A percentile compares a stretch with the other conserved stretches of the same genome.
Evolutionary conservation across 164 flowering plant genomes (phyloP).

Genomic region (Chimonanthus salicifolius): DNA sequence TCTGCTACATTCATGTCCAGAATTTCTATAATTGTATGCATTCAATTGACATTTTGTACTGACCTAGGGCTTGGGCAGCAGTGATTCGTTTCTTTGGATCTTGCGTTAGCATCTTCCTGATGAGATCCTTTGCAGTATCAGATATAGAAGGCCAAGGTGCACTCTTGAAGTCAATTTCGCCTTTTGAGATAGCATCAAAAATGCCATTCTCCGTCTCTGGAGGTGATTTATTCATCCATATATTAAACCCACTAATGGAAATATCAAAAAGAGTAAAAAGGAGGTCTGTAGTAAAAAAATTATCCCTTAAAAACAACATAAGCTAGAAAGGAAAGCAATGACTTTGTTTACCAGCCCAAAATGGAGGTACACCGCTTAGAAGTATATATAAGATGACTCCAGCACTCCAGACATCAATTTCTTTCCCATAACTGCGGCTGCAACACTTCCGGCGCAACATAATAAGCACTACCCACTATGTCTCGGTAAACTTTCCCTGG

Average conservation of each 20-base stretch:
- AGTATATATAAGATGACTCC: slow-evolving; percentile 83
- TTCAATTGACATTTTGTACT: slow-evolving; percentile 9
- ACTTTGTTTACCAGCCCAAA: slow-evolving; percentile 64
- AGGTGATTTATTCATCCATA: slow-evolving; percentile 7
- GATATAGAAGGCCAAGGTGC: slow-evolving; percentile 89
- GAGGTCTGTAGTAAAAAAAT: neutral
- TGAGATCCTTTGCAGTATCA: slow-evolving; percentile 69
- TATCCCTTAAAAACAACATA: neutral
- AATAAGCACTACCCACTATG: slow-evolving; percentile 81
- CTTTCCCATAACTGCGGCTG: slow-evolving; percentile 66
- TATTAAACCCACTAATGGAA: neutral
- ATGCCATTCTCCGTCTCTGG: slow-evolving; percentile 78
- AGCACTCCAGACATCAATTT: slow-evolving; percentile 92
- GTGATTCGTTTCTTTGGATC: slow-evolving; percentile 70
- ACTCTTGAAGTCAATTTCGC: slow-evolving; percentile 47
- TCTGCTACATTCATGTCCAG: neutral
- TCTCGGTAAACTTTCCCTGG: slow-evolving; percentile 63
- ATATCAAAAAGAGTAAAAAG: neutral
- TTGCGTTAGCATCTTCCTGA: slow-evolving; percentile 58
- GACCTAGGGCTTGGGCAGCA: slow-evolving; percentile 74
- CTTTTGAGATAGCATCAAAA: slow-evolving; percentile 46
- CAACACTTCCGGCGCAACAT: slow-evolving; percentile 86
- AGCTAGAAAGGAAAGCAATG: neutral
- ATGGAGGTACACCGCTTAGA: slow-evolving; percentile 79
- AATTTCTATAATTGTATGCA: neutral